Evolutionary conservation across 2,329 filamentous ascomycete species (phyloP).

Genomic region (Diaporthe velutina): DNA sequence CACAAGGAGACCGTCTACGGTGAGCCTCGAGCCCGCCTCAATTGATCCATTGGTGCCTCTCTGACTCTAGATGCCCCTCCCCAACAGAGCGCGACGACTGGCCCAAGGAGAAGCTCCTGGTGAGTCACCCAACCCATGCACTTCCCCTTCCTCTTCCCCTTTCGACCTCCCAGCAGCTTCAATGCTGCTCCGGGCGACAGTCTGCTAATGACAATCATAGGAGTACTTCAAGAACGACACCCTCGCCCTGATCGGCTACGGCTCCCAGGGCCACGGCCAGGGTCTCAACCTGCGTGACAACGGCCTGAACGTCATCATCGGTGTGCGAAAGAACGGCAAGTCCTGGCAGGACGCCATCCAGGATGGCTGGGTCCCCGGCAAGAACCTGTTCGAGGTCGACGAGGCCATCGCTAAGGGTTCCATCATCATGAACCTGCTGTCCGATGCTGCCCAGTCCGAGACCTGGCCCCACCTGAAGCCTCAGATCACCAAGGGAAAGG

Average conservation of each 20-base stretch:
- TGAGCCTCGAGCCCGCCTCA: slow-evolving; percentile 56
- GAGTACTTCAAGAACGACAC: slow-evolving; percentile 99
- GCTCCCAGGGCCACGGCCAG: slow-evolving; percentile 97
- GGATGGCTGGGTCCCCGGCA: slow-evolving; percentile 98
- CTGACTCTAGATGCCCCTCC: slow-evolving; percentile 17
- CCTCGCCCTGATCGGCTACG: slow-evolving; percentile 98
- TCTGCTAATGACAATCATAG: slow-evolving; percentile 57
- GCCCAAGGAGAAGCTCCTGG: slow-evolving; percentile 97
- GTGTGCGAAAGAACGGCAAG: slow-evolving; percentile 97
- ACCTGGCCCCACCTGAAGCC: slow-evolving; percentile 99
- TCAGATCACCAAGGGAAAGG: slow-evolving; percentile 98
- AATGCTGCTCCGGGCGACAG: slow-evolving; percentile 39
- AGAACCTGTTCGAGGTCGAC: slow-evolving; percentile 98
- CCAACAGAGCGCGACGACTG: slow-evolving; percentile 92
- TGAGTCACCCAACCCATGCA: slow-evolving; percentile 63
- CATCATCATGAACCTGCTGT: slow-evolving; percentile 99
- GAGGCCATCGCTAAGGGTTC: slow-evolving; percentile 94
- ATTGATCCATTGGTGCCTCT: slow-evolving; percentile 34
- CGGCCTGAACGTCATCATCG: slow-evolving; percentile 98
- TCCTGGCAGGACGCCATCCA: slow-evolving; percentile 98
- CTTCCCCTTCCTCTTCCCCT: background rate
- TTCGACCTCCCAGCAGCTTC: slow-evolving; percentile 5
- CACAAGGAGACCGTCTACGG: slow-evolving; percentile 95
- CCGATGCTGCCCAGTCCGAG: slow-evolving; percentile 97
- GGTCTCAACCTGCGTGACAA: slow-evolving; percentile 99